These are phyloP conservation scores for Hapsidospora chrysogenum DNA, from an alignment of 495 filamentous ascomycete genomes.

Conservation along the genomic window DNA sequence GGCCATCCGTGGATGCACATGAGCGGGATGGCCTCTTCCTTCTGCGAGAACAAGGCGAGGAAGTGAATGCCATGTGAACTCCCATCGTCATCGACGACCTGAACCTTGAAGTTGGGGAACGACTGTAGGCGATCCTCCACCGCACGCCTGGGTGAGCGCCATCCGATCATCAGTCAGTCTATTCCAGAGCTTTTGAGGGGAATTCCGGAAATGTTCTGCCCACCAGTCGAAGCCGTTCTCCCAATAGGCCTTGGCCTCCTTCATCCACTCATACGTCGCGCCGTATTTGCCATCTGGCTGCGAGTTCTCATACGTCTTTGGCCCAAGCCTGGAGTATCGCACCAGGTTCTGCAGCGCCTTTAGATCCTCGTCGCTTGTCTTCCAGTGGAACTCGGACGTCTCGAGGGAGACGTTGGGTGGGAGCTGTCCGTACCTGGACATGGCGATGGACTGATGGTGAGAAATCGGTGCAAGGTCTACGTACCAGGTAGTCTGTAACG, in stretches of 20 bases:
- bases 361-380: too few relatives aligned
- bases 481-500: too few relatives aligned
- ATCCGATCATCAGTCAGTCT: too few relatives aligned
- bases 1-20: constrained; percentile 21
- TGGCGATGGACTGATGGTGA: too few relatives aligned
- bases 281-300: constrained; percentile 27
- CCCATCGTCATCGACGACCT: constrained; percentile 21
- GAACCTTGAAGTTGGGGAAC: constrained; percentile 38
- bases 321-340: constrained; percentile 36
- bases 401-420: too few relatives aligned
- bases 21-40: constrained; percentile 39
- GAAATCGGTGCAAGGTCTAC: too few relatives aligned
- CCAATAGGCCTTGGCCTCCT: constrained; percentile 31
- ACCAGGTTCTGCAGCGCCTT: too few relatives aligned
- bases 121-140: constrained; percentile 38
- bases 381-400: too few relatives aligned
- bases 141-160: constrained; percentile 11
- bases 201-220: background rate
- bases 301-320: constrained; percentile 31
- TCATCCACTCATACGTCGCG: constrained; percentile 34
- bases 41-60: constrained; percentile 38
- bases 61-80: constrained; percentile 39
- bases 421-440: too few relatives aligned
- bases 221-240: constrained; percentile 23
- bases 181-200: too few relatives aligned